Conservation (phyloP, 352 stramenopile species). For the Globisporangium nunn region DNA sequence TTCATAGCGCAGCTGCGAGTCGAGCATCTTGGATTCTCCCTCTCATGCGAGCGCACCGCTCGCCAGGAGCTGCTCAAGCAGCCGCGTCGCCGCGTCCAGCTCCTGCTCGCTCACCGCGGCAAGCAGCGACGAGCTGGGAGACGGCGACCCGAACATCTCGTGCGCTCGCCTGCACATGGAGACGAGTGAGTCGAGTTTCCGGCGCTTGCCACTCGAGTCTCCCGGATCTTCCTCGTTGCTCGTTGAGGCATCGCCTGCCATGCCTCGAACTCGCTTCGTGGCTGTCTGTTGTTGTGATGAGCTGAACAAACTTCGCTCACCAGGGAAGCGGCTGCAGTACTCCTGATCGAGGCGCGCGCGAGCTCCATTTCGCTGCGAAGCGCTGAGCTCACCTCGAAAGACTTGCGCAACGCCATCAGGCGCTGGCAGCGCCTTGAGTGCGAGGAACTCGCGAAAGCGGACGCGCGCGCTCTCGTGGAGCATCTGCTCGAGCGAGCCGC, state of each 20-base stretch:
- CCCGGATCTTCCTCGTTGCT: constrained; percentile 2
- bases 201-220: constrained; percentile 8
- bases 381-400: constrained; percentile 9
- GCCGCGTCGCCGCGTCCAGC: constrained; percentile 34
- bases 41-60: constrained; percentile 1
- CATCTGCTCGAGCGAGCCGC: constrained; percentile 8
- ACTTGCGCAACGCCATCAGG: constrained; percentile 11
- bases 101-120: constrained; percentile 34
- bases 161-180: constrained; percentile 37
- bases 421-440: constrained; percentile 12
- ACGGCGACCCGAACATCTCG: constrained; percentile 22
- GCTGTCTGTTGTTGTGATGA: not conserved
- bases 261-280: constrained; percentile 11
- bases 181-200: constrained; percentile 14
- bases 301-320: not conserved
- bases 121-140: constrained; percentile 17
- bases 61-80: constrained; percentile 38
- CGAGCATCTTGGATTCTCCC: no score
- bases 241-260: not conserved
- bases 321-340: not conserved
- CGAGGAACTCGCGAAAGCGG: constrained; percentile 16
- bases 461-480: constrained; percentile 15
- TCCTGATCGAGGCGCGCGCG: not conserved
- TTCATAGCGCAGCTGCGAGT: not conserved
- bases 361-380: constrained; percentile 7